Percentiles rank a stretch among this genome's conserved stretches.
Evolutionary conservation across 2,329 filamentous ascomycete species (phyloP).

Genomic region (Coleophoma eucalyptorum): DNA sequence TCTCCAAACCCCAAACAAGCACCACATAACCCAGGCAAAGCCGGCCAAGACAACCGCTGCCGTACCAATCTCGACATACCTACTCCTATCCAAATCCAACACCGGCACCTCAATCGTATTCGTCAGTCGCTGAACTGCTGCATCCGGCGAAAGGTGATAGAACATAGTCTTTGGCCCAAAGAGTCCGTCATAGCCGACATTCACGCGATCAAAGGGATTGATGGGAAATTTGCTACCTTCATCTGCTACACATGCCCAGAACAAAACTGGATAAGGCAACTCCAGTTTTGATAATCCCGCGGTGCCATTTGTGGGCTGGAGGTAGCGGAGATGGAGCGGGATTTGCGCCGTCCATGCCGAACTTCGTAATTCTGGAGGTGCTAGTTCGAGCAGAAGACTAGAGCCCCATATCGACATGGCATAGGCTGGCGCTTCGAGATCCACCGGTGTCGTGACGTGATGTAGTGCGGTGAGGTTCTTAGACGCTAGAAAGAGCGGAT

Average conservation of each 20-base stretch:
- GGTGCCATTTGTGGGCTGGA: conserved; percentile 48
- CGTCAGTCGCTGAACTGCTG: conserved; percentile 33
- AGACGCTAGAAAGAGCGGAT: conserved; percentile 72
- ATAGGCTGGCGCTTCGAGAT: conserved; percentile 89
- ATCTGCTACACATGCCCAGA: conserved; percentile 80
- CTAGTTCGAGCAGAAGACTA: conserved; percentile 70
- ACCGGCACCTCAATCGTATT: conserved; percentile 62
- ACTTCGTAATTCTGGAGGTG: conserved; percentile 37
- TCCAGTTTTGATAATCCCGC: conserved; percentile 50
- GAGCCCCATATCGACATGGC: conserved; percentile 75
- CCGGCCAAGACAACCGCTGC: conserved; percentile 56
- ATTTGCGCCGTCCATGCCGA: conserved; percentile 62
- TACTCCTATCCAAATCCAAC: conserved; percentile 47
- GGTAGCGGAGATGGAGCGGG: conserved; percentile 82
- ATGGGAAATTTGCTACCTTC: conserved; percentile 63
- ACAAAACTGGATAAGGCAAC: conserved; percentile 79
- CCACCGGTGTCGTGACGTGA: conserved; percentile 71
- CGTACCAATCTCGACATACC: conserved; percentile 50
- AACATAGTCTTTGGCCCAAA: conserved; percentile 78
- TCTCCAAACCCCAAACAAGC: conserved; percentile 20
- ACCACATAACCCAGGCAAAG: conserved; percentile 65
- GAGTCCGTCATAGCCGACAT: conserved; percentile 80
- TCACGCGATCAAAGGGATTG: conserved; percentile 82
- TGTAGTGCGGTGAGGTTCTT: conserved; percentile 71
- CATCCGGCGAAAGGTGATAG: conserved; percentile 65